These are phyloP conservation scores for Xylaria sp. DNA, from an alignment of 2,329 filamentous ascomycete species.

Conservation along the genomic window DNA sequence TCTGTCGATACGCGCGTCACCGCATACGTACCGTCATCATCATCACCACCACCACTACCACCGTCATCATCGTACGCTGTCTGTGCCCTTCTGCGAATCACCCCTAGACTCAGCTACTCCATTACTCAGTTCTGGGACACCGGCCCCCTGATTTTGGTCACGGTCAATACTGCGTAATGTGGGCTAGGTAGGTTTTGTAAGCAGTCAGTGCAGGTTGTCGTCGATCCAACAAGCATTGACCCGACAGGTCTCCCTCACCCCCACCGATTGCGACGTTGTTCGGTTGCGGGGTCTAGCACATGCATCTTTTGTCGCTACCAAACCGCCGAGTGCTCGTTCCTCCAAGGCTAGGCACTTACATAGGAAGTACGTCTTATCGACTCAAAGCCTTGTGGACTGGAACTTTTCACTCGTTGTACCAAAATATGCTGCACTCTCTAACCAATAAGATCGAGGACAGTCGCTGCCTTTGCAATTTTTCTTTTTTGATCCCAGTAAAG, in stretches of 20 bases:
- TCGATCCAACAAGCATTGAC: conserved; percentile 3
- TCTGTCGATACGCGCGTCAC: conserved; percentile 5
- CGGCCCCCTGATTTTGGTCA: not conserved
- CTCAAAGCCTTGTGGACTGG: too few relatives aligned
- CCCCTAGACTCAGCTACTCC: not conserved
- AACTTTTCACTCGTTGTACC: too few relatives aligned
- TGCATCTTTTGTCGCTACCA: conserved; percentile 6
- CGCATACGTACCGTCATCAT: not conserved
- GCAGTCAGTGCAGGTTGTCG: not conserved
- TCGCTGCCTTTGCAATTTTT: too few relatives aligned
- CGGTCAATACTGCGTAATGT: not conserved
- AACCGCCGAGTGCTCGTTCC: not conserved
- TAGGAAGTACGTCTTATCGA: too few relatives aligned
- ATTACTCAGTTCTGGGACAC: not conserved
- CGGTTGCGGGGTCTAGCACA: conserved; percentile 2
- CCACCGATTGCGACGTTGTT: conserved; percentile 15
- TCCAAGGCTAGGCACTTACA: too few relatives aligned
- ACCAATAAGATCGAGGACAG: too few relatives aligned
- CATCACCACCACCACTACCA: too few relatives aligned
- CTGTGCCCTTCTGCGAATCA: conserved; percentile 16
- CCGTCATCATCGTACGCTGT: not conserved
- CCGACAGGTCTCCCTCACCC: not conserved
- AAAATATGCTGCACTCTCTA: too few relatives aligned
- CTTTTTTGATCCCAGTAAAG: too few relatives aligned
- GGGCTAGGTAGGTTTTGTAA: too few relatives aligned